These are phyloP conservation scores for Huntiella abstrusa DNA, from an alignment of 2,329 filamentous ascomycete genomes.

Conservation along the genomic window DNA sequence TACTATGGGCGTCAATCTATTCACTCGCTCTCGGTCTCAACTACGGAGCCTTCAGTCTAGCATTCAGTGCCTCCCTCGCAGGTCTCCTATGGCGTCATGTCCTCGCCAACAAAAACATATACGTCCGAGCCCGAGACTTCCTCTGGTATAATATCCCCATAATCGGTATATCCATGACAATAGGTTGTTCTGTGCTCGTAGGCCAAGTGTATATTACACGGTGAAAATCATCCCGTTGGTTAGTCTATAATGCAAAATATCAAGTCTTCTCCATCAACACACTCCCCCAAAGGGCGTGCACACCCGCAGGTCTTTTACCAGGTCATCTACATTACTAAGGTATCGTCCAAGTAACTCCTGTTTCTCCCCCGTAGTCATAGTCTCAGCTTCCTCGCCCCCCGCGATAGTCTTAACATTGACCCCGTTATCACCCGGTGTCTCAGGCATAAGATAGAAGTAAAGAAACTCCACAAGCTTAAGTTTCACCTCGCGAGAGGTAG, in stretches of 20 bases:
- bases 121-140: slow-evolving; percentile 44
- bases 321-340: slow-evolving; percentile 63
- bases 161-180: slow-evolving; percentile 47
- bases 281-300: slow-evolving; percentile 55
- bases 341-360: slow-evolving; percentile 59
- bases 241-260: not conserved
- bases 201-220: slow-evolving; percentile 40
- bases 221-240: not conserved
- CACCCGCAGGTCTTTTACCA: slow-evolving; percentile 68
- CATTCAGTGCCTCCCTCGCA: slow-evolving; percentile 53
- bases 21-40: slow-evolving; percentile 59
- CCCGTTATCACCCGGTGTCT: slow-evolving; percentile 42
- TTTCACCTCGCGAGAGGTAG: slow-evolving; percentile 75
- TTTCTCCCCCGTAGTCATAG: slow-evolving; percentile 62
- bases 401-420: slow-evolving; percentile 18
- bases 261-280: slow-evolving; percentile 3
- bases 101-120: slow-evolving; percentile 46
- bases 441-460: slow-evolving; percentile 97
- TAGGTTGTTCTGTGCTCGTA: slow-evolving; percentile 41
- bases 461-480: slow-evolving; percentile 92
- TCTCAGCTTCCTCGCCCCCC: slow-evolving; percentile 23
- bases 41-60: slow-evolving; percentile 54
- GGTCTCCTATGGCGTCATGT: slow-evolving; percentile 59
- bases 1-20: slow-evolving; percentile 57
- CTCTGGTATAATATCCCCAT: slow-evolving; percentile 44